Base-by-base conservation (phyloP, 306 rosid species). In the Citrullus mucosospermus region DNA sequence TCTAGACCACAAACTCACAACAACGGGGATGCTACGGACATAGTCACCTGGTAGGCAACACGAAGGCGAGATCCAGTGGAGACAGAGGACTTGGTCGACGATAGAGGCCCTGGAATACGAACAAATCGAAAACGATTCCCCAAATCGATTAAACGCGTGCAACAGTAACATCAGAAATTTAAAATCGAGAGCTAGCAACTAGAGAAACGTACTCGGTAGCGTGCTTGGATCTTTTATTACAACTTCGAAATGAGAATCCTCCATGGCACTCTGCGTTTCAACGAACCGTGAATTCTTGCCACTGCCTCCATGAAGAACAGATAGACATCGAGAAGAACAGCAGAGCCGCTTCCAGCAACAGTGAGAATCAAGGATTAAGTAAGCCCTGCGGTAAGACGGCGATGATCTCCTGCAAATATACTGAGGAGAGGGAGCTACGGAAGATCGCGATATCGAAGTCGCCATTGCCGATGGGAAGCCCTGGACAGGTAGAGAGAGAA, bases 11-110 rank as follows among this genome's bases (percentile, higher is more conserved):
- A 6, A 58, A 63, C 7, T 78, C 3, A 12, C n/a, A 15, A 30
- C 10, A 36, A 15, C 9, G 43, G 39, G 2, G 50, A 20, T 54
- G 28, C 56, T 22, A 34, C 13, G 18, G 55, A n/a, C 25, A 61
- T 16, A 80, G 61, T 25, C 67, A 91, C 99, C 97, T 95, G 99
- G 77, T 92, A 92, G 2, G 93, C 99, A 56, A 95, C 99, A 43
- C 97, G 97, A 80, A 95, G 89, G 4, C 86, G 88, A 17, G 97
- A 81, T 66, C 89, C 87, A 73, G 88, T 90, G 13, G 95, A 71
- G 34, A 83, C 89, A 62, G 92, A 80, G 59, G 83, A 43, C 13
- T 85, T 86, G 72, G 83, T 80, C 51, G 96, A 89, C 11, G 96
- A 83, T 54, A 94, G 80, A 81, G 99, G 97, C 68, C 91, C 98